Evolutionary conservation across 2,329 filamentous ascomycete genomes (phyloP).

Genomic region (Aspergillus hiratsukae): DNA sequence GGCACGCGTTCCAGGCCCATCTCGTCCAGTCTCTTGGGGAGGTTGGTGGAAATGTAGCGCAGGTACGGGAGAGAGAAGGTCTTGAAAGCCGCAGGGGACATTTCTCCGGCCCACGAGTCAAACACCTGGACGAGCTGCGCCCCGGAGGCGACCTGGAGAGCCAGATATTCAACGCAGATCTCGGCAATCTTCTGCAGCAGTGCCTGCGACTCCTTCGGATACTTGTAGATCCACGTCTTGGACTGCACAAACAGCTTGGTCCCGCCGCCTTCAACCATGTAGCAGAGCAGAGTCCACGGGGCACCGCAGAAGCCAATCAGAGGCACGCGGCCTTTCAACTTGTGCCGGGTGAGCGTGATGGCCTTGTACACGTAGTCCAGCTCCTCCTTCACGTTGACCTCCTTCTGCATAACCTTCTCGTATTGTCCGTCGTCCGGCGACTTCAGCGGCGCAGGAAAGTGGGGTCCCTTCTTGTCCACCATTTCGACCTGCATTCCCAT

Average conservation of each 20-base stretch:
- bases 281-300: conserved; percentile 94
- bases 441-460: conserved; percentile 81
- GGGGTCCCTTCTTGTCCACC: conserved; percentile 94
- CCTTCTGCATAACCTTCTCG: conserved; percentile 64
- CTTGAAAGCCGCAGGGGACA: conserved; percentile 78
- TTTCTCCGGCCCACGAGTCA: conserved; percentile 95
- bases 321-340: conserved; percentile 82
- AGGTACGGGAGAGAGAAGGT: conserved; percentile 84
- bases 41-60: conserved; percentile 72
- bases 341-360: conserved; percentile 83
- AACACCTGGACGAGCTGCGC: conserved; percentile 97
- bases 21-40: conserved; percentile 70
- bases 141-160: conserved; percentile 85
- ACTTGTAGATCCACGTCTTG: conserved; percentile 96
- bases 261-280: conserved; percentile 98
- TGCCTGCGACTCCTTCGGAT: conserved; percentile 72
- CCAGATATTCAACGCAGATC: conserved; percentile 90
- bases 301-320: conserved; percentile 95
- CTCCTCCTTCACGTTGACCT: conserved; percentile 80
- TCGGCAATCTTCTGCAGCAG: conserved; percentile 88
- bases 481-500: conserved; percentile 99
- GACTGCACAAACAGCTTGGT: conserved; percentile 90
- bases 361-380: conserved; percentile 94
- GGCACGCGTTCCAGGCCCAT: conserved; percentile 76
- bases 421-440: conserved; percentile 82